Percentiles rank a stretch among this genome's conserved stretches.
phyloP scores from a whole-genome alignment of 176 grass and related monocot species.

The Triticum dicoccoides region DNA sequence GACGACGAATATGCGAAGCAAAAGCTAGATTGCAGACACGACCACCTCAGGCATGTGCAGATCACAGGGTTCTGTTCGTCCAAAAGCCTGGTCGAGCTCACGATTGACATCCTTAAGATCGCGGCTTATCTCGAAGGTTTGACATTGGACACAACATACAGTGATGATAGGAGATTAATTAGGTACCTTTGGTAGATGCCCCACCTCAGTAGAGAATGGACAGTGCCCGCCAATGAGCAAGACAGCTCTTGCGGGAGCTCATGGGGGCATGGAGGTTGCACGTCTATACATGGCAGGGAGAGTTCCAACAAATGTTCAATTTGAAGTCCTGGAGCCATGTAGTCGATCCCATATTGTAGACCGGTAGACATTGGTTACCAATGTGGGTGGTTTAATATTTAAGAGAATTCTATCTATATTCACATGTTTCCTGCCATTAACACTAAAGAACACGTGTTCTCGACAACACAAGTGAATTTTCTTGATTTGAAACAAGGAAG shows the following conservation, averaged over 20 bases:
- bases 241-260: not conserved
- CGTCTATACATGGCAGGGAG: not conserved
- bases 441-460: not conserved
- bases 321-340: not conserved
- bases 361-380: not conserved
- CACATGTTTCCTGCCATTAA: not conserved
- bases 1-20: not conserved
- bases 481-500: too few relatives aligned
- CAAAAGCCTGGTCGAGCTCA: not conserved
- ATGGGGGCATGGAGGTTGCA: not conserved
- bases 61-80: not conserved
- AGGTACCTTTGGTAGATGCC: not conserved
- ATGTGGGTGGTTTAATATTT: not conserved
- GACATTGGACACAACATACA: not conserved
- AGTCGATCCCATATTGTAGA: not conserved
- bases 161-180: not conserved
- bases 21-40: not conserved
- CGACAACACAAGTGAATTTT: too few relatives aligned
- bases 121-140: not conserved
- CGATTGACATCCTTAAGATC: not conserved
- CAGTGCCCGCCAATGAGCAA: not conserved
- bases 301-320: not conserved
- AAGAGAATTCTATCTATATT: not conserved
- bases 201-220: not conserved
- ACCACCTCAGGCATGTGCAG: not conserved